These are phyloP conservation scores for Kickxella alabastrina DNA, from an alignment of 192 early-diverging fungal genomes.

Conservation along the genomic window DNA sequence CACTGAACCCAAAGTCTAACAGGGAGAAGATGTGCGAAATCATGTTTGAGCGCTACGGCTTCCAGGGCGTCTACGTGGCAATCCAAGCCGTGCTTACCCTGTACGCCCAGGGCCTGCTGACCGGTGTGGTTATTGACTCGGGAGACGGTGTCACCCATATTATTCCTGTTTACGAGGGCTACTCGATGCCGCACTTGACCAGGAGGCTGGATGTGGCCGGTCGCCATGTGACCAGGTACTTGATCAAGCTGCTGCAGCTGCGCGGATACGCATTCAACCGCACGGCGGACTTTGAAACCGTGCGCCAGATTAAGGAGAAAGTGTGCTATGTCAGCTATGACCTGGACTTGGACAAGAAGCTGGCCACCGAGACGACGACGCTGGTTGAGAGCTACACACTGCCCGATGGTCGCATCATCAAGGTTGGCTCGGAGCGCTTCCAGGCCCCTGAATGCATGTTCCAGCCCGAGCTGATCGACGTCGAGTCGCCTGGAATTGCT, in stretches of 20 bases:
- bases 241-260: conserved; percentile 92
- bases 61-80: conserved; percentile 88
- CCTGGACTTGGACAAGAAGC: conserved; percentile 86
- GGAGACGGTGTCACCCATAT: conserved; percentile 99
- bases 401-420: conserved; percentile 97
- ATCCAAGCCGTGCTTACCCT: conserved; percentile 97
- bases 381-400: conserved; percentile 94
- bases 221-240: conserved; percentile 90
- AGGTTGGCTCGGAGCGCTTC: conserved; percentile 96
- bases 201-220: conserved; percentile 94
- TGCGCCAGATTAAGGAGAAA: conserved; percentile 97
- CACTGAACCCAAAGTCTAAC: conserved; percentile 91
- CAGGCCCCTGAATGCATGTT: conserved; percentile 98
- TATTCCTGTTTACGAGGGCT: conserved; percentile 98
- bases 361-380: conserved; percentile 95
- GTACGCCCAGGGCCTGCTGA: conserved; percentile 96
- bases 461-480: conserved; percentile 95
- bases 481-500: conserved; percentile 89
- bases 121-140: conserved; percentile 97
- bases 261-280: conserved; percentile 96
- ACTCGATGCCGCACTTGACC: conserved; percentile 83
- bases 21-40: conserved; percentile 87
- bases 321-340: conserved; percentile 98
- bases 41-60: conserved; percentile 98
- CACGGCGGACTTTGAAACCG: conserved; percentile 97